These are phyloP conservation scores for Emmonsiellopsis sp. DNA, from an alignment of 2,329 filamentous ascomycete genomes.

Conservation along the genomic window DNA sequence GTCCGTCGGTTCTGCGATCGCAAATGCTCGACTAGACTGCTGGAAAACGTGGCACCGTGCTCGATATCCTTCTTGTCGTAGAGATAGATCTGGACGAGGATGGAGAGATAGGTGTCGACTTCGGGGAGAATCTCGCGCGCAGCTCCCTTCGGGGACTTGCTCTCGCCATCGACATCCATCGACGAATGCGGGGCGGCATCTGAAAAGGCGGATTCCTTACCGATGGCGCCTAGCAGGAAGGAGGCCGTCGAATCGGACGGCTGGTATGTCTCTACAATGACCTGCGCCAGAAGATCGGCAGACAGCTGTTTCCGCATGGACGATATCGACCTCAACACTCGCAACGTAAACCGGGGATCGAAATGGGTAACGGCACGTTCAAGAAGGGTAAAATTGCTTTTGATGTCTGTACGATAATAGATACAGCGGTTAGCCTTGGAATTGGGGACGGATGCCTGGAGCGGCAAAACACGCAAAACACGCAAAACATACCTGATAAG, in stretches of 20 bases:
- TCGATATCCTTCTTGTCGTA: conserved; percentile 77
- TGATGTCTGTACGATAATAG: conserved; percentile 61
- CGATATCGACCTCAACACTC: conserved; percentile 89
- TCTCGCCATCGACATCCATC: conserved; percentile 64
- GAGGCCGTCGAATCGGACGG: conserved; percentile 58
- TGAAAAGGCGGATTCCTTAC: conserved; percentile 56
- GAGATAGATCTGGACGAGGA: conserved; percentile 77
- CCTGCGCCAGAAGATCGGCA: conserved; percentile 69
- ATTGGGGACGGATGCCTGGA: not conserved
- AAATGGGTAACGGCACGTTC: conserved; percentile 89
- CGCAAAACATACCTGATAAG: conserved; percentile 36
- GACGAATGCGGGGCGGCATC: conserved; percentile 50
- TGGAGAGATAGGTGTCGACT: conserved; percentile 79
- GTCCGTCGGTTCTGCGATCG: conserved; percentile 87
- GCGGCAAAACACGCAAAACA: not conserved
- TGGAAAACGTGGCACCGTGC: conserved; percentile 75
- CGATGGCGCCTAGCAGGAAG: conserved; percentile 61
- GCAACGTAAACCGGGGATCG: conserved; percentile 87
- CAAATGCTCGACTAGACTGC: conserved; percentile 71
- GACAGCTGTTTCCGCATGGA: conserved; percentile 87
- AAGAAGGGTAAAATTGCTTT: conserved; percentile 82
- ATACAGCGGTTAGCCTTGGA: not conserved
- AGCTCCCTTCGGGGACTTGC: conserved; percentile 55
- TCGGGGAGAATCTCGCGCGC: conserved; percentile 74
- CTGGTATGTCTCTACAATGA: conserved; percentile 72